These are phyloP conservation scores for Thelonectria discophora DNA, from an alignment of 2,329 filamentous ascomycete genomes.

Conservation along the genomic window DNA sequence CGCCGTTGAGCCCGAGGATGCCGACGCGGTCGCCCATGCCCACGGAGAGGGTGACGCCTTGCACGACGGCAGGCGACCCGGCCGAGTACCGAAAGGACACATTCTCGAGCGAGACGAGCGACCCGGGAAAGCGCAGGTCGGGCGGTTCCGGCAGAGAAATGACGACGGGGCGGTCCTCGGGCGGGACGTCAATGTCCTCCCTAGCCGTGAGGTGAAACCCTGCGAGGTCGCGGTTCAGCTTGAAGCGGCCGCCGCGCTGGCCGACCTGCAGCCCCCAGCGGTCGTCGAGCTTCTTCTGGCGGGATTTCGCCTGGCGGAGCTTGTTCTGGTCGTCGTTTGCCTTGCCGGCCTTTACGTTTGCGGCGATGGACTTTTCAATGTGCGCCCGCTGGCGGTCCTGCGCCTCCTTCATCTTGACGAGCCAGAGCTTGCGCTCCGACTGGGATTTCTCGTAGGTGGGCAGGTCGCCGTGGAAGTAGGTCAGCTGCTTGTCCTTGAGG, in stretches of 20 bases:
- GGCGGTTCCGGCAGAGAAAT: slow-evolving; percentile 69
- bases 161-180: slow-evolving; percentile 66
- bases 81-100: slow-evolving; percentile 70
- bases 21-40: slow-evolving; percentile 79
- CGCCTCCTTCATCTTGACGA: slow-evolving; percentile 80
- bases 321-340: slow-evolving; percentile 85
- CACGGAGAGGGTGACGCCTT: slow-evolving; percentile 73
- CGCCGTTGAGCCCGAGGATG: slow-evolving; percentile 80
- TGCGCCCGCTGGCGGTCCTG: slow-evolving; percentile 83
- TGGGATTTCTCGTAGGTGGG: slow-evolving; percentile 75
- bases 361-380: slow-evolving; percentile 79
- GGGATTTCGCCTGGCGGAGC: slow-evolving; percentile 82
- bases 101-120: slow-evolving; percentile 76
- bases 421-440: slow-evolving; percentile 72
- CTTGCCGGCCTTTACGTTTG: slow-evolving; percentile 78
- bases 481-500: slow-evolving; percentile 74
- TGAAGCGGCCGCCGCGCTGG: slow-evolving; percentile 78
- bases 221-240: slow-evolving; percentile 76
- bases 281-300: slow-evolving; percentile 86
- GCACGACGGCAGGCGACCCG: slow-evolving; percentile 57
- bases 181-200: slow-evolving; percentile 76
- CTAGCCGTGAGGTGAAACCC: slow-evolving; percentile 69
- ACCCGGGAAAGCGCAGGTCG: slow-evolving; percentile 78
- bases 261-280: slow-evolving; percentile 80
- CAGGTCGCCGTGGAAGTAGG: slow-evolving; percentile 79